Base-by-base conservation (phyloP, 2,329 filamentous ascomycete species). In the Coniochaeta sp. region DNA sequence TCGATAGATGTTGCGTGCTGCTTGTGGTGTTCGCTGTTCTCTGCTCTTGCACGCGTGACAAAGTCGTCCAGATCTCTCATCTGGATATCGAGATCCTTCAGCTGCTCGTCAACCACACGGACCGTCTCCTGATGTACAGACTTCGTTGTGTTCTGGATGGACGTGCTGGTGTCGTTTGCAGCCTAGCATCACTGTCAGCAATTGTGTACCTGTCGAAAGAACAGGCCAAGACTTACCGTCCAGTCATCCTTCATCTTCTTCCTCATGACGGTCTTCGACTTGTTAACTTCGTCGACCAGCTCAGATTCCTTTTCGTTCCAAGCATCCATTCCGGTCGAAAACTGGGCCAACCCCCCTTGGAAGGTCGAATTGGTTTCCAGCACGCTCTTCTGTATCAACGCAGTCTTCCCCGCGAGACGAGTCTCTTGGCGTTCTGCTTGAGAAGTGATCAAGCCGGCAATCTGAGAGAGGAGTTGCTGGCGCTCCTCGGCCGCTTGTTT, bases 41-140 rank as follows among this genome's bases (percentile, higher is more conserved):
- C 89, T 1, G 84, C 84, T 62, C 88, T 86, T 57, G 96, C 92
- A 34, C 90, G 87, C 34, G 88, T 83, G 43, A 98, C 91, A 67
- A 97, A 96, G 65, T 93, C 90, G 68, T 98, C 93, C 8, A 99
- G 82, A 1, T 91, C 90, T 60, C 87, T 85, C 84, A 99, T 93
- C 73, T 98, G 91, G n/a, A 81, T 83, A 62, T 90, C 88, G 70
- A 99, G 89, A 66, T 96, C 90, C 60, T 84, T 82, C 76, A 96
- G 90, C 75, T 99, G 95, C 61, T 89, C 88, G 68, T 93, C 90
- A 14, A 98, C 93, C 61, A 96, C 93, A 7, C 88, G 88, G 33
- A 96, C 86, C 0, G 93, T 97, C 74, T 96, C 90, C 36, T 89
- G 89, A 66, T 99, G 93, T 1, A 98, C 92, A 2, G 90, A 90